Conservation (phyloP, 1,139 yeast species). For the Taiozyma sp. region DNA sequence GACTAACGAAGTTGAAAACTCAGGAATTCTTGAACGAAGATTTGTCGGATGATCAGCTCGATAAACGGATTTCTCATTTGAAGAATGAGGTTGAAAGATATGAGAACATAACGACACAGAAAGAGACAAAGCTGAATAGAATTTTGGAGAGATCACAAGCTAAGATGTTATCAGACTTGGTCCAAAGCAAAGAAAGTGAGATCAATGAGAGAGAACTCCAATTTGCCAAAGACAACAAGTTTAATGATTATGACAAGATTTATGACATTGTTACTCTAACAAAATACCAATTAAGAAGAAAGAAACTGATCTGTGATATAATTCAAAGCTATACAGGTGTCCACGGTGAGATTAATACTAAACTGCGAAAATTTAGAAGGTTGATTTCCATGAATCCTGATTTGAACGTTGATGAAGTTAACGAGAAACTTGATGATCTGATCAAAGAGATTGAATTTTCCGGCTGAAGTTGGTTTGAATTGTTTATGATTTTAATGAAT, state of each 20-base stretch:
- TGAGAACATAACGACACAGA: slow-evolving; percentile 21
- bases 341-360: slow-evolving; percentile 24
- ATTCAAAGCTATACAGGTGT: slow-evolving; percentile 40
- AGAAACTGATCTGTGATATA: slow-evolving; percentile 37
- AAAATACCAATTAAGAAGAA: slow-evolving; percentile 42
- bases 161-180: slow-evolving; percentile 41
- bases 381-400: slow-evolving; percentile 83
- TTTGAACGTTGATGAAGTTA: slow-evolving; percentile 67
- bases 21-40: slow-evolving; percentile 24
- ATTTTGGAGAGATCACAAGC: slow-evolving; percentile 53
- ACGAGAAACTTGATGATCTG: slow-evolving; percentile 37
- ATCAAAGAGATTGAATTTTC: slow-evolving; percentile 18
- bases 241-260: slow-evolving; percentile 21
- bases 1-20: slow-evolving; percentile 27
- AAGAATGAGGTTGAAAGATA: slow-evolving; percentile 23
- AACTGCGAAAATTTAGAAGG: slow-evolving; percentile 76
- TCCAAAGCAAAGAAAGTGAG: slow-evolving; percentile 26
- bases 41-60: slow-evolving; percentile 14
- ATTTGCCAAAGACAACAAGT: not conserved
- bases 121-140: slow-evolving; percentile 29
- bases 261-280: slow-evolving; percentile 36
- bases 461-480: not conserved
- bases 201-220: not conserved
- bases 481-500: not conserved
- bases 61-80: slow-evolving; percentile 17